phyloP scores from a whole-genome alignment of 176 grass and related monocot species.

The Oryza australiensis region DNA sequence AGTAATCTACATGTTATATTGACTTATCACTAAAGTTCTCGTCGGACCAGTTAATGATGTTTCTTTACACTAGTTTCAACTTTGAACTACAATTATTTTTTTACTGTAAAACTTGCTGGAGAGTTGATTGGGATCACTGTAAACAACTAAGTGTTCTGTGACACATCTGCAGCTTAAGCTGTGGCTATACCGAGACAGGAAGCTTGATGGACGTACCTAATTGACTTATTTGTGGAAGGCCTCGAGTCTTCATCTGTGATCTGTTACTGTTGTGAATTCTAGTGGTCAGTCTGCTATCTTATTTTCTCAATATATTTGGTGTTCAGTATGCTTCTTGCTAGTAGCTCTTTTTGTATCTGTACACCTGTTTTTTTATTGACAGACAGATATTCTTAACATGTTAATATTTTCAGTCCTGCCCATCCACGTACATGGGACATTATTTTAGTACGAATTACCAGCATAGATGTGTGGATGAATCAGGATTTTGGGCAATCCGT shows the following conservation, averaged over 20 bases:
- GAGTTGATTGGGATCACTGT: slow-evolving; percentile 34
- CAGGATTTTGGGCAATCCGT: not conserved
- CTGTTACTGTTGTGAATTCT: slow-evolving; percentile 31
- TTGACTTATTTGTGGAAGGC: slow-evolving; percentile 30
- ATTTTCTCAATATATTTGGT: slow-evolving; percentile 4
- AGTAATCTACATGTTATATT: not conserved
- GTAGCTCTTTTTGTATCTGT: not conserved
- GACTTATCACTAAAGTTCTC: slow-evolving; percentile 5
- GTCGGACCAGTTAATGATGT: not conserved
- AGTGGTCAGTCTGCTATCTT: slow-evolving; percentile 49
- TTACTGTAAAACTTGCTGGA: slow-evolving; percentile 24
- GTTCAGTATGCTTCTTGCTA: slow-evolving; percentile 8
- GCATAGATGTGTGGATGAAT: no score
- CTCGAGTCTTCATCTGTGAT: slow-evolving; percentile 26
- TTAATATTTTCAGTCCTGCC: not conserved
- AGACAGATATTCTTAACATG: not conserved
- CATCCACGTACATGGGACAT: not conserved
- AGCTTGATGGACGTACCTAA: slow-evolving; percentile 29
- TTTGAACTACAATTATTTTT: not conserved
- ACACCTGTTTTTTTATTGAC: not conserved
- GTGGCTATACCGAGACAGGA: slow-evolving; percentile 44
- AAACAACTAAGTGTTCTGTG: slow-evolving; percentile 31
- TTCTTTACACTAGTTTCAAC: not conserved
- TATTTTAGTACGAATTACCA: not conserved
- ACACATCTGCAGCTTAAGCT: slow-evolving; percentile 59